Conservation (phyloP, 2,329 filamentous ascomycete species). For the Fusarium longipes region DNA sequence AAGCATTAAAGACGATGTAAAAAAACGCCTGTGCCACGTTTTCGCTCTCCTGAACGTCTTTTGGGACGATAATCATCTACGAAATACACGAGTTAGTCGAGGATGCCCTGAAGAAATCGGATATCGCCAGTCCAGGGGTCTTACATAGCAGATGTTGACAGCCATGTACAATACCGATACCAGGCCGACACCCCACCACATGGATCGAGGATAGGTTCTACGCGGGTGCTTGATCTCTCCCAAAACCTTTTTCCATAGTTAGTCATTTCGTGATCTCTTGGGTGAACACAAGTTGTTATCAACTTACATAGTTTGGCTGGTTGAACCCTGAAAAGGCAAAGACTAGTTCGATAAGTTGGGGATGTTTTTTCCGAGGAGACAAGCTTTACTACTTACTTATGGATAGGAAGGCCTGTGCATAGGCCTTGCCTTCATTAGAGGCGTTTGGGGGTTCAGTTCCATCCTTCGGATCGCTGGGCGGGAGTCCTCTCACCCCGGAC, state of each 20-base stretch:
- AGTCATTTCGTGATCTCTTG: neutral
- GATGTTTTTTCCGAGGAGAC: neutral
- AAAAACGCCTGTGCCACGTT: neutral
- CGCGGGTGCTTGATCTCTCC: neutral
- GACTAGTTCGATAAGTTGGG: neutral
- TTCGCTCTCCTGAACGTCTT: neutral
- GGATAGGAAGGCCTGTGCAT: neutral
- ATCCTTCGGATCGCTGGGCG: too few species aligned
- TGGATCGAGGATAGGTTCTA: neutral
- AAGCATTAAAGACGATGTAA: neutral
- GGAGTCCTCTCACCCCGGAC: neutral
- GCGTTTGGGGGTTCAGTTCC: too few species aligned
- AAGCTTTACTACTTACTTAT: neutral
- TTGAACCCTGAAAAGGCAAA: neutral
- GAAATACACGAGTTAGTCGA: neutral
- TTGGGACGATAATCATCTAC: neutral
- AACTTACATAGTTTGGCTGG: neutral
- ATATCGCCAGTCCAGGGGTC: neutral
- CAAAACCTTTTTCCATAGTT: neutral
- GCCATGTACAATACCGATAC: neutral
- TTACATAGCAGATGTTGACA: neutral
- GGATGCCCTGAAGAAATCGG: fast-evolving
- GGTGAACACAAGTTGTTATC: fast-evolving
- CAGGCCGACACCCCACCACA: neutral
- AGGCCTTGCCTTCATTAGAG: too few species aligned